These are phyloP conservation scores for Dactylellina haptotyla DNA, from an alignment of 2,329 filamentous ascomycete species.

Conservation along the genomic window DNA sequence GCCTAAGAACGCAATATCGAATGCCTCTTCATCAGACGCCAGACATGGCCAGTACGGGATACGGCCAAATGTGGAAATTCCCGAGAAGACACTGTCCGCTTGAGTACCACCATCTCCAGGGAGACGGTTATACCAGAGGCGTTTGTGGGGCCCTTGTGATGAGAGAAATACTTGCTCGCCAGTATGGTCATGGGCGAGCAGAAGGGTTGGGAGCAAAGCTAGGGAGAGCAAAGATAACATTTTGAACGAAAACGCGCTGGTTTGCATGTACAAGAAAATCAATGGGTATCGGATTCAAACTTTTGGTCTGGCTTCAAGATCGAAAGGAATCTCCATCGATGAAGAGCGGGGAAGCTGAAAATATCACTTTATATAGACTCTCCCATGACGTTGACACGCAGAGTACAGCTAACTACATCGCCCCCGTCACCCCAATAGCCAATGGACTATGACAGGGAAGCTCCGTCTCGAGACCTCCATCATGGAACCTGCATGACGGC, in stretches of 20 bases:
- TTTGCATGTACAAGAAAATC: background rate
- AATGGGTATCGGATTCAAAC: background rate
- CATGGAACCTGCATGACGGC: slow-evolving; percentile 10
- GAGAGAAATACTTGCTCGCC: slow-evolving; percentile 39
- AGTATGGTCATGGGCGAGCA: slow-evolving; percentile 1
- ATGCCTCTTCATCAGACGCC: slow-evolving; percentile 74
- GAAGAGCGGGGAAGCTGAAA: background rate
- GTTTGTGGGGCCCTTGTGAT: slow-evolving; percentile 72
- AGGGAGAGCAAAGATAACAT: slow-evolving; percentile 5
- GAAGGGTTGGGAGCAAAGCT: background rate
- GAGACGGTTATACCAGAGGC: slow-evolving; percentile 82
- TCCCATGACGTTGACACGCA: slow-evolving; percentile 14
- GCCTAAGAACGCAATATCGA: slow-evolving; percentile 85
- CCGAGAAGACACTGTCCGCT: slow-evolving; percentile 89
- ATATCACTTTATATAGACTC: slow-evolving; percentile 6
- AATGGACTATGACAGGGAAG: background rate
- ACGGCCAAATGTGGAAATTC: slow-evolving; percentile 85
- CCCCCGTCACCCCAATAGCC: background rate
- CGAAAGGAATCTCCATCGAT: background rate
- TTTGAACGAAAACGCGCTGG: background rate
- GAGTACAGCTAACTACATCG: background rate
- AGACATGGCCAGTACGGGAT: slow-evolving; percentile 81
- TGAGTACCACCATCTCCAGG: slow-evolving; percentile 87
- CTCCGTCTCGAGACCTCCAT: slow-evolving; percentile 11
- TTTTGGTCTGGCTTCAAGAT: slow-evolving; percentile 9